Conservation (phyloP, 1,284 basidiomycete genomes). For the Agroathelia rolfsii region DNA sequence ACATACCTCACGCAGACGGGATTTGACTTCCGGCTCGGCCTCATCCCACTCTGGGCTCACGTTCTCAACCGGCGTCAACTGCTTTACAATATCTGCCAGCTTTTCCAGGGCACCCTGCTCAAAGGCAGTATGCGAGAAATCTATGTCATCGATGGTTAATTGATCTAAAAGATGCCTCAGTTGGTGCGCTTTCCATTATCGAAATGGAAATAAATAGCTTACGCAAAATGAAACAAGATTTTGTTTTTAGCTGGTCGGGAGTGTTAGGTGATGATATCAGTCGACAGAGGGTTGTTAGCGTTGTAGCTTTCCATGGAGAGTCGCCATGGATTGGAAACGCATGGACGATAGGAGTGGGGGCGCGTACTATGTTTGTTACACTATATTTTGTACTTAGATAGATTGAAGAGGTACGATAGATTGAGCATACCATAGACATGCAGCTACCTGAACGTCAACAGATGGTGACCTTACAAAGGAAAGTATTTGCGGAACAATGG, state of each 20-base stretch:
- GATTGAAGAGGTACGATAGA: not conserved
- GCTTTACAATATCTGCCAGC: conserved; percentile 37
- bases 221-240: conserved; percentile 70
- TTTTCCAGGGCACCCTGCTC: conserved; percentile 50
- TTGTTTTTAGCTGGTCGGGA: conserved; percentile 32
- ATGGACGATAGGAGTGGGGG: conserved; percentile 20
- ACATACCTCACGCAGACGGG: conserved; percentile 54
- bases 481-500: not conserved
- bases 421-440: conserved; percentile 48
- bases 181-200: not conserved
- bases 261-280: conserved; percentile 35
- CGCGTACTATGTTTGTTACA: conserved; percentile 48
- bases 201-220: conserved; percentile 14
- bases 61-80: conserved; percentile 40
- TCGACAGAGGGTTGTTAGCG: conserved; percentile 53
- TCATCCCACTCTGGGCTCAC: conserved; percentile 37
- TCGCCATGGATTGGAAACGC: conserved; percentile 29
- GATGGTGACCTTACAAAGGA: conserved; percentile 19
- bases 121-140: conserved; percentile 53
- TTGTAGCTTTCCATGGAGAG: conserved; percentile 43
- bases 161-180: conserved; percentile 37
- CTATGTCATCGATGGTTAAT: conserved; percentile 60
- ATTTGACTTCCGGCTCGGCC: conserved; percentile 52
- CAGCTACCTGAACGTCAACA: conserved; percentile 55
- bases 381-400: conserved; percentile 21